Percentiles rank a stretch among this genome's conserved stretches.
Evolutionary conservation across 164 flowering plant species (phyloP).

Genomic region (Stephania japonica): DNA sequence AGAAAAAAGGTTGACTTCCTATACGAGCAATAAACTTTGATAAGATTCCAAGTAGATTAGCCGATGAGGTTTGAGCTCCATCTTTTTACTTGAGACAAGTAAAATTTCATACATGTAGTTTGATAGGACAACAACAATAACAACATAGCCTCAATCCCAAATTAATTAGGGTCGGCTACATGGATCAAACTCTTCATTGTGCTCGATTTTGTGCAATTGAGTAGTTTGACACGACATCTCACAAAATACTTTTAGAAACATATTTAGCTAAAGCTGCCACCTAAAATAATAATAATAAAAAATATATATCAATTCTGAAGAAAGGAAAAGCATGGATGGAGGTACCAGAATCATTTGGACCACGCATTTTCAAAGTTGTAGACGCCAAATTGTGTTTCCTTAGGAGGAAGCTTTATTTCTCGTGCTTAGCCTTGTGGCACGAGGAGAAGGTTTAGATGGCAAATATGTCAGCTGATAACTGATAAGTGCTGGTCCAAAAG

Average conservation of each 20-base stretch:
- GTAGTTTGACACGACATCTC: not conserved
- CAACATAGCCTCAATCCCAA: no score
- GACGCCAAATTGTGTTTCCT: conserved; percentile 16
- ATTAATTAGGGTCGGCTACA: no score
- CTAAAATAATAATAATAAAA: not conserved
- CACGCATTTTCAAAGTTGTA: not conserved
- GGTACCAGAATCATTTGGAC: conserved; percentile 12
- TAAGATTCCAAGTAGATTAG: not conserved
- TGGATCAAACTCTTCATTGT: no score
- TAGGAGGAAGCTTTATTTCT: conserved; percentile 17
- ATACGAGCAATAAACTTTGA: not conserved
- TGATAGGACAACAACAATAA: no score
- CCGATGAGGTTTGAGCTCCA: not conserved
- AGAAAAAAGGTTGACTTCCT: not conserved
- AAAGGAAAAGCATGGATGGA: not conserved
- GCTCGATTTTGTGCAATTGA: no score
- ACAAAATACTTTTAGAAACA: not conserved
- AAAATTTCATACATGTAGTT: not conserved
- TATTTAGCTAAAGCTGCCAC: not conserved
- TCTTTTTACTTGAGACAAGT: not conserved
- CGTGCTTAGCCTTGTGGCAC: conserved; percentile 21
- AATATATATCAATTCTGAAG: not conserved
- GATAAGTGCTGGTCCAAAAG: conserved; percentile 77
- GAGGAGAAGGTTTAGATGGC: conserved; percentile 25
- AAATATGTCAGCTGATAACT: conserved; percentile 59